Evolutionary conservation across 805 yeast species (phyloP), one percentile per base, ranked within the genome.

Genomic region (Wickerhamiella cacticola): DNA sequence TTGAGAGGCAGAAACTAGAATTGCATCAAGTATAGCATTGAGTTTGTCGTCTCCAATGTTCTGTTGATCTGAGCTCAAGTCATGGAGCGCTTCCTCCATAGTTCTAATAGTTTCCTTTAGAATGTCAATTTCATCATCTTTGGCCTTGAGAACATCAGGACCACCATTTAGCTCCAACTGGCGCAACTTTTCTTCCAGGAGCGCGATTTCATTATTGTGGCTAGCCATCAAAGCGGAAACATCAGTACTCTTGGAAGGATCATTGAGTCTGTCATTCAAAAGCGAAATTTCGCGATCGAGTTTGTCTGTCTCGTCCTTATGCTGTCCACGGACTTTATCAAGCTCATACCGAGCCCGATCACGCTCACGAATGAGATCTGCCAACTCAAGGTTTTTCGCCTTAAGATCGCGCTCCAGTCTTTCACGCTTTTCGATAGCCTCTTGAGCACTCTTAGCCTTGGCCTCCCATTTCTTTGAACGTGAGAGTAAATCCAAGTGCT

Each of bases 371-470:
- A 87, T 87, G 56, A 86, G 71, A 56, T 85, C 95, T 1, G 95
- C 95, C 52, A 86, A 71, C 63, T 86, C 95, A 39, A 86, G 72
- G 60, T 84, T 86, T 65, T 87, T 87, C 12, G 88, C 74, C 61
- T 84, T 86, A 62, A 86, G 68, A 51, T 87, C 95, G 48, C 82
- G 74, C 59, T 87, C 95, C 31, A 82, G 66, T 59, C 76, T 77
- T 58, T 87, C 95, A 55, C 87, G 78, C 63, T 79, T 82, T 53
- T 82, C 82, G 53, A 87, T 75, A 0, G 95, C 82, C 65, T 87
- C 96, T 61, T 86, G 95, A 9, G 96, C 96, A 36, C 79, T 74
- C 12, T 87, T 81, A 2, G 92, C 94, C 64, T 83, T 84, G 55
- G 85, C 83, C 65, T 86, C 94, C 41, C 80, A 72, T 56, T 81